These are phyloP conservation scores for Monosporozyma aquatica DNA, from an alignment of 805 yeast genomes.

Conservation along the genomic window DNA sequence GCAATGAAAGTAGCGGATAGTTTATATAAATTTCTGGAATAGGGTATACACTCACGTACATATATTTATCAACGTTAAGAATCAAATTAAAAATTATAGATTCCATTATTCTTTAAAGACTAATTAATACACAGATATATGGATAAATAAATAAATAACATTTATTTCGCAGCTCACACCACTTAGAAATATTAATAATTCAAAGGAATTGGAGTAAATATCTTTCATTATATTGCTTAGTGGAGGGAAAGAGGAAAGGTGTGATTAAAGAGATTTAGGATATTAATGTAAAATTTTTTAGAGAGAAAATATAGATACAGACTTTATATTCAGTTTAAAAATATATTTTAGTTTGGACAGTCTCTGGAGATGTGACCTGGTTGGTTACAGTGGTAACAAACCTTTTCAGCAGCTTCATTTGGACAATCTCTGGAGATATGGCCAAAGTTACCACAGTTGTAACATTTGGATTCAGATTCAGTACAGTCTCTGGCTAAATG, in stretches of 20 bases:
- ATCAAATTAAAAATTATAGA: background rate
- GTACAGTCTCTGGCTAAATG: slow-evolving; percentile 89
- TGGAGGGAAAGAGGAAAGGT: too few species aligned
- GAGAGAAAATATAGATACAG: too few species aligned
- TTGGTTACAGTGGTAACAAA: slow-evolving; percentile 41
- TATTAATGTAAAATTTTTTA: slow-evolving; percentile 3
- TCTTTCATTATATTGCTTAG: too few species aligned
- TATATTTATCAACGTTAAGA: too few species aligned
- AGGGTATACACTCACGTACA: too few species aligned
- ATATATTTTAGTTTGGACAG: slow-evolving; percentile 35
- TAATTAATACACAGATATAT: slow-evolving; percentile 1
- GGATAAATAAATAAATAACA: background rate
- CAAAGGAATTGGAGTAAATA: too few species aligned
- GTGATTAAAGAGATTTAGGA: slow-evolving; percentile 1
- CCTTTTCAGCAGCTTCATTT: slow-evolving; percentile 43
- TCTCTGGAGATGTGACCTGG: slow-evolving; percentile 84
- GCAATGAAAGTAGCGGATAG: slow-evolving; percentile 64
- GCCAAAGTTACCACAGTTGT: slow-evolving; percentile 85
- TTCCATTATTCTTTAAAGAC: slow-evolving; percentile 2
- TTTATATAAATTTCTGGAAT: slow-evolving; percentile 24
- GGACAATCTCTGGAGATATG: slow-evolving; percentile 82
- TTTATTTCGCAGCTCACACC: background rate
- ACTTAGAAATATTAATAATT: too few species aligned
- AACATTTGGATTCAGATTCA: slow-evolving; percentile 69
- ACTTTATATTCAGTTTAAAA: too few species aligned